Evolutionary conservation across 2,329 filamentous ascomycete species (phyloP), one percentile per base, ranked within the genome.

Genomic region (Colletotrichum sp.): DNA sequence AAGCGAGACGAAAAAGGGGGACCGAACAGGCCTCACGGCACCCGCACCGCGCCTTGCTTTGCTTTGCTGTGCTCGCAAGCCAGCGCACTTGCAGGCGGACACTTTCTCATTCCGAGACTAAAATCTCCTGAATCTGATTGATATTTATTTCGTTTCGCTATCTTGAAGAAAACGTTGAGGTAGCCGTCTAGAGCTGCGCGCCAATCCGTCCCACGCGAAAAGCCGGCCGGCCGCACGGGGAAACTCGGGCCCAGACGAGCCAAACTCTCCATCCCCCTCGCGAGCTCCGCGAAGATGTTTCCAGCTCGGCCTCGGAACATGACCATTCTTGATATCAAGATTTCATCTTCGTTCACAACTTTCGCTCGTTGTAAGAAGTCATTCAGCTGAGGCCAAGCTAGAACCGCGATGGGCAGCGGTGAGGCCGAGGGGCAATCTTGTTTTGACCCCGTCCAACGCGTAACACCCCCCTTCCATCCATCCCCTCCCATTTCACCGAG

Each of bases 1-100:
- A 24, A 48, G 62, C 34, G 36, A 65, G 32, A 30, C 34, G 48
- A 48, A 38, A 67, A 68, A 34, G 30, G 30, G 65, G 32, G 52
- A 8, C 18, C 14, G 10, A 52, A 52, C 18, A 32, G 4, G 26
- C 38, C 48, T 18, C 32, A 43, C 65, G 21, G 56, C 52, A 68
- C 12, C 12, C 3, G 32, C 9, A 10, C 48, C 30, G n/a, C 21
- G 16, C 52, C 32, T 32, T 34, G 14, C 43, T 48, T 32, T 32
- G 14, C 38, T 48, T 48, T 13, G 10, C 43, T 2, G 4, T 48
- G 43, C n/a, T 48, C n/a, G 2, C 10, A 21, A 21, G n/a, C 38
- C 43, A 48, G 43, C n/a, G 43, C 43, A 48, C 10, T 8, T 9
- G 4, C 16, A 4, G 7, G 36, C 16, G 36, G 18, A 18, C 2